Evolutionary conservation across 495 filamentous ascomycete genomes (phyloP).

Genomic region (Jackrogersella multiformis): DNA sequence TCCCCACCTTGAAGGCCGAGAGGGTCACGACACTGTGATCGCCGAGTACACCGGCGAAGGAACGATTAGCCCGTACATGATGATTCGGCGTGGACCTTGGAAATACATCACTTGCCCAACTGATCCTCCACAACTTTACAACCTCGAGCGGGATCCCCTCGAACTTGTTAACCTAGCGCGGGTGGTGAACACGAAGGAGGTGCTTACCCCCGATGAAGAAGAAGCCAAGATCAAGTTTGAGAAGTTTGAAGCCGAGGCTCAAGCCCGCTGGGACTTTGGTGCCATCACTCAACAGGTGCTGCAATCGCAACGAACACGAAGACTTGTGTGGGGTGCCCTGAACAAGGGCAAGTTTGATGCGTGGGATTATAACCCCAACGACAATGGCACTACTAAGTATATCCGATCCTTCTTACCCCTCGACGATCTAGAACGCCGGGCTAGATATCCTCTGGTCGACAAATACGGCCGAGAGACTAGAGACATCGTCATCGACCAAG

Average conservation of each 20-base stretch:
- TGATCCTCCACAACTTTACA: constrained; percentile 81
- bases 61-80: constrained; percentile 84
- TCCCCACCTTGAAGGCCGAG: constrained; percentile 71
- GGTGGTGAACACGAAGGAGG: constrained; percentile 48
- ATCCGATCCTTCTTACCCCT: constrained; percentile 74
- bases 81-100: constrained; percentile 84
- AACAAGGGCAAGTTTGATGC: constrained; percentile 71
- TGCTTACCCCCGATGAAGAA: constrained; percentile 50
- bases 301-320: constrained; percentile 73
- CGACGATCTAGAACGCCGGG: constrained; percentile 72
- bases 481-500: constrained; percentile 52
- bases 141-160: constrained; percentile 74
- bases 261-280: constrained; percentile 76
- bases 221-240: constrained; percentile 59
- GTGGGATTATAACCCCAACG: constrained; percentile 82
- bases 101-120: constrained; percentile 85
- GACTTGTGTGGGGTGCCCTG: constrained; percentile 78
- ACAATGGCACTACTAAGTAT: constrained; percentile 77
- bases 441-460: constrained; percentile 72
- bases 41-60: constrained; percentile 92
- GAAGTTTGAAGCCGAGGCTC: constrained; percentile 72
- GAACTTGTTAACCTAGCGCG: constrained; percentile 76
- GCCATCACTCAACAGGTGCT: constrained; percentile 74
- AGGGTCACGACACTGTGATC: constrained; percentile 76
- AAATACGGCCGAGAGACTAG: constrained; percentile 59